A percentile compares a stretch with the other conserved stretches of the same genome.
Conservation (phyloP, 2,329 filamentous ascomycete genomes). For the Monosporascus ibericus region DNA sequence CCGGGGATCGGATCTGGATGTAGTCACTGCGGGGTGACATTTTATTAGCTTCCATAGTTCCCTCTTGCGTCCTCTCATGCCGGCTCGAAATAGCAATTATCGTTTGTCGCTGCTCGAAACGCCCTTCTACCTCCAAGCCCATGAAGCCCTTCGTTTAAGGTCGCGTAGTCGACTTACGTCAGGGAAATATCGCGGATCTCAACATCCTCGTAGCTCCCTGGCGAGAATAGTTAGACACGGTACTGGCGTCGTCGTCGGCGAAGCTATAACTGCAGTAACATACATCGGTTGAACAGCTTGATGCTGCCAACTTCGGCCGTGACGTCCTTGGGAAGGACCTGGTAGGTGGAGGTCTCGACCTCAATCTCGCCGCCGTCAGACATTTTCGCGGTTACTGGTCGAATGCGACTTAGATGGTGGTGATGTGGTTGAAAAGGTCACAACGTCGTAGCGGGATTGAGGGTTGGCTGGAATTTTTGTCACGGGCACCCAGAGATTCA, state of each 20-base stretch:
- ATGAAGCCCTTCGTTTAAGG: slow-evolving; percentile 3
- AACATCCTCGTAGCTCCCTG: slow-evolving; percentile 86
- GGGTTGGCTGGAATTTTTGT: neutral
- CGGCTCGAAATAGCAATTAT: neutral
- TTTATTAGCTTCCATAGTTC: slow-evolving; percentile 25
- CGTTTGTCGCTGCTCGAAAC: slow-evolving; percentile 12
- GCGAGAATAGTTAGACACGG: slow-evolving; percentile 11
- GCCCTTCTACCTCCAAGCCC: neutral
- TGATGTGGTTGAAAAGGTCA: neutral
- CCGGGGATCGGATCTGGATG: slow-evolving; percentile 97
- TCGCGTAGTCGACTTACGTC: slow-evolving; percentile 66
- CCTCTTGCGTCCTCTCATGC: slow-evolving; percentile 1
- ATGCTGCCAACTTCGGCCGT: slow-evolving; percentile 67
- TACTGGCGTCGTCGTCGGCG: slow-evolving; percentile 12
- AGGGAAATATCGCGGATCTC: slow-evolving; percentile 99
- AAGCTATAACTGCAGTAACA: slow-evolving; percentile 18
- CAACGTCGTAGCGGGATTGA: neutral
- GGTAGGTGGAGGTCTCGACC: slow-evolving; percentile 58
- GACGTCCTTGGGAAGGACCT: slow-evolving; percentile 75
- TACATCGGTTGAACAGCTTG: slow-evolving; percentile 69
- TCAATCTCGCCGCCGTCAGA: slow-evolving; percentile 78
- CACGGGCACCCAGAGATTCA: neutral
- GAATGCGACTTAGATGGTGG: slow-evolving; percentile 12
- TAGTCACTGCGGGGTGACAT: slow-evolving; percentile 68
- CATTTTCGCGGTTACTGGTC: slow-evolving; percentile 47